phyloP scores from a whole-genome alignment of 345 rosid genomes.

The Chamaenerion angustifolium region DNA sequence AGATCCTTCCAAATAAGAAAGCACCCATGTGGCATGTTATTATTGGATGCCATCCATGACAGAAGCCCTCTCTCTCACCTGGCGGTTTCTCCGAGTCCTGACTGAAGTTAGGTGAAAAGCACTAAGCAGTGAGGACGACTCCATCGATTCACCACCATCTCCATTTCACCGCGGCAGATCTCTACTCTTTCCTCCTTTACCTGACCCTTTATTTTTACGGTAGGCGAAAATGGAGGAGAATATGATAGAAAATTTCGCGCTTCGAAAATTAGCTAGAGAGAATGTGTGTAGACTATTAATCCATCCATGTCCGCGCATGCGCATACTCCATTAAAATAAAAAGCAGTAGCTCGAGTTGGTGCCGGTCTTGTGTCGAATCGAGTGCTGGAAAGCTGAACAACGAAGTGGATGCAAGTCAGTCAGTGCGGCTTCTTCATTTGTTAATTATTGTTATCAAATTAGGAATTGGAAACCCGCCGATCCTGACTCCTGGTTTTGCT shows the following conservation, averaged over 20 bases:
- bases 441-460: not conserved
- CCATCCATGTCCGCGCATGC: slow-evolving; percentile 1
- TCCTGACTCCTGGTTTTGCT: not conserved
- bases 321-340: slow-evolving; percentile 3
- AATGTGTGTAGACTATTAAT: not conserved
- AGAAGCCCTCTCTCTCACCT: not conserved
- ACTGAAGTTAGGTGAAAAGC: slow-evolving; percentile 11
- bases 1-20: too few relatives aligned
- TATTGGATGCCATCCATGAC: slow-evolving; percentile 6
- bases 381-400: not conserved
- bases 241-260: not conserved
- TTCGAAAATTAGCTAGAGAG: not conserved
- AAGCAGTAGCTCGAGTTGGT: slow-evolving; percentile 4
- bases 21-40: not conserved
- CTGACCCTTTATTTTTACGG: slow-evolving; percentile 2
- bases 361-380: slow-evolving; percentile 4
- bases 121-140: not conserved
- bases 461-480: not conserved
- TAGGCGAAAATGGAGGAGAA: slow-evolving; percentile 1
- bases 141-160: not conserved
- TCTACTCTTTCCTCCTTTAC: not conserved
- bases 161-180: not conserved
- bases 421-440: not conserved
- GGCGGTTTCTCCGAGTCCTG: not conserved
- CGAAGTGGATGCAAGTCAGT: not conserved